Evolutionary conservation across 345 rosid genomes (phyloP).

Genomic region (Limnanthes douglasii): DNA sequence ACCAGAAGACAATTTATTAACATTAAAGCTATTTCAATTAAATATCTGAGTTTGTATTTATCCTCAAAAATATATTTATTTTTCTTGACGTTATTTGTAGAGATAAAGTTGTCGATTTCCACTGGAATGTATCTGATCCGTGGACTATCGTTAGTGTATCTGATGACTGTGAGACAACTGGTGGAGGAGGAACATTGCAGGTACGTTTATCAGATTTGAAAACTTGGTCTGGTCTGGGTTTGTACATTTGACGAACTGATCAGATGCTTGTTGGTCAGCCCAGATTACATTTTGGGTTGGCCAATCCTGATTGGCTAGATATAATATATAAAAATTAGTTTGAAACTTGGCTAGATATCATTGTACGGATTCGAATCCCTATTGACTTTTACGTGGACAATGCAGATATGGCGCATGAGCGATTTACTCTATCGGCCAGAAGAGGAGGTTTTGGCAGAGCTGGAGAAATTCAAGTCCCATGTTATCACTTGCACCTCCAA

Average conservation of each 20-base stretch:
- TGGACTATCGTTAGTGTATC: slow-evolving; percentile 97
- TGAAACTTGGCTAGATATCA: neutral
- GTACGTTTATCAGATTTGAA: slow-evolving; percentile 13
- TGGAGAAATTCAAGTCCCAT: slow-evolving; percentile 70
- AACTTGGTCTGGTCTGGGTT: neutral
- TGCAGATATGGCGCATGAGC: slow-evolving; percentile 93
- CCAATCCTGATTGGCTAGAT: no score
- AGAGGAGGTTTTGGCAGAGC: slow-evolving; percentile 84
- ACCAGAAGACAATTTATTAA: no score
- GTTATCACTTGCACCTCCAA: slow-evolving; percentile 49
- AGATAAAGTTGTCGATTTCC: slow-evolving; percentile 96
- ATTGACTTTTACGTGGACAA: neutral
- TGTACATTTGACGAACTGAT: no score
- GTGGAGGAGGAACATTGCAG: slow-evolving; percentile 97
- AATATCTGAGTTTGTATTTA: neutral
- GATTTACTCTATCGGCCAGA: slow-evolving; percentile 79
- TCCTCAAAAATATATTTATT: slow-evolving; percentile 3
- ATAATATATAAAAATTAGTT: no score
- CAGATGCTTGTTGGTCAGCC: neutral
- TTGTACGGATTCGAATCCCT: neutral
- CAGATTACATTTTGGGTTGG: no score
- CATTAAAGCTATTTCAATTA: no score
- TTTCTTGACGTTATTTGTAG: slow-evolving; percentile 13
- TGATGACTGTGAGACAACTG: slow-evolving; percentile 87
- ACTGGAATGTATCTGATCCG: slow-evolving; percentile 80